Conservation (phyloP, 257 asterid species). For the Solanum neorickii region DNA sequence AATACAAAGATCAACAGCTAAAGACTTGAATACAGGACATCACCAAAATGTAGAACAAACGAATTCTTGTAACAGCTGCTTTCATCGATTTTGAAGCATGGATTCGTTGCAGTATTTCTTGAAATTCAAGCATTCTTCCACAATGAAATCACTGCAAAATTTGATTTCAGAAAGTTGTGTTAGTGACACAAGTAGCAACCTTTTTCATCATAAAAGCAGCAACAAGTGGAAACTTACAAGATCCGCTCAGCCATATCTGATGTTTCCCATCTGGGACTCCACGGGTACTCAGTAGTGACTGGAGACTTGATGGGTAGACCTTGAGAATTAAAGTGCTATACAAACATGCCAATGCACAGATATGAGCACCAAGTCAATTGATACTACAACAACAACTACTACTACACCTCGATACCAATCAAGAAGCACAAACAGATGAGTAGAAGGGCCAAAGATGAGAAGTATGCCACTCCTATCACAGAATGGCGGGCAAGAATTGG, state of each 20-base stretch:
- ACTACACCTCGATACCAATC: background rate
- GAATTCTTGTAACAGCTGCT: background rate
- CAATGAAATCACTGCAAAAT: conserved; percentile 57
- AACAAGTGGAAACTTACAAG: conserved; percentile 37
- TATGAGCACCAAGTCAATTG: background rate
- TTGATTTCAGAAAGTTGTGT: background rate
- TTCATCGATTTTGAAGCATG: conserved; percentile 16
- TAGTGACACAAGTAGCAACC: background rate
- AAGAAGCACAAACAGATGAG: background rate
- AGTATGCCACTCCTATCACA: background rate
- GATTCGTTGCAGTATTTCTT: conserved; percentile 73
- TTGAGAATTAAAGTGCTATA: conserved; percentile 60
- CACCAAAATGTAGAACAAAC: background rate
- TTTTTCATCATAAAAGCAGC: background rate
- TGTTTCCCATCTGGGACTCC: conserved; percentile 91
- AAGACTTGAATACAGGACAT: background rate
- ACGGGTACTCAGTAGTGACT: conserved; percentile 50
- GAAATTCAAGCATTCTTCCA: conserved; percentile 73
- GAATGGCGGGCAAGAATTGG: background rate
- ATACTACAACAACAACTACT: background rate
- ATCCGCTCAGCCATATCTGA: conserved; percentile 72
- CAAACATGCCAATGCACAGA: background rate
- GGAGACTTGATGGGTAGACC: conserved; percentile 59
- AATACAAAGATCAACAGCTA: background rate
- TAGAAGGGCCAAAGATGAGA: background rate